These are phyloP conservation scores for Paramyrothecium roridum DNA, from an alignment of 2,329 filamentous ascomycete species.

Conservation along the genomic window DNA sequence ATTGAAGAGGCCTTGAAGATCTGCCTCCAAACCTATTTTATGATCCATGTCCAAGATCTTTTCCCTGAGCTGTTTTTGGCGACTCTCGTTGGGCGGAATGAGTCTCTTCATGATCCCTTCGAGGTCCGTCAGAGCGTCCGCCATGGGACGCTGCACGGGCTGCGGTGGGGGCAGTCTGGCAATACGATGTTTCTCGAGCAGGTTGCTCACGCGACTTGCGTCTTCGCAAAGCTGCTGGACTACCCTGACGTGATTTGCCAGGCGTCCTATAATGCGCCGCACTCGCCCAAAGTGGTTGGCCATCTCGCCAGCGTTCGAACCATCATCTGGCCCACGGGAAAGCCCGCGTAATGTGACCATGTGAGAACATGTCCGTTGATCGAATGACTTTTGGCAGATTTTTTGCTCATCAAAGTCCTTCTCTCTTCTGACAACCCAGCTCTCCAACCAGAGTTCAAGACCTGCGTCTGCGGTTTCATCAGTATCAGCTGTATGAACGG, in stretches of 20 bases:
- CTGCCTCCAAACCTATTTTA: conserved; percentile 1
- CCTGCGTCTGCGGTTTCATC: conserved; percentile 9
- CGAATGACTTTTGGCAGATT: conserved; percentile 11
- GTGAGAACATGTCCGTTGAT: conserved; percentile 10
- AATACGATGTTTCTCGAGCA: conserved; percentile 28
- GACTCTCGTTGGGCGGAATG: conserved; percentile 10
- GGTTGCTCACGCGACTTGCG: conserved; percentile 17
- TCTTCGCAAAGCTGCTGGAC: conserved; percentile 32
- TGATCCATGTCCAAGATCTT: not conserved
- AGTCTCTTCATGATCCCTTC: conserved; percentile 28
- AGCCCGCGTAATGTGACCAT: conserved; percentile 10
- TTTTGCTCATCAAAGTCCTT: not conserved
- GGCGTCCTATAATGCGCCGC: conserved; percentile 39
- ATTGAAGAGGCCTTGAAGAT: conserved; percentile 8
- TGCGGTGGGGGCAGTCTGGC: conserved; percentile 9
- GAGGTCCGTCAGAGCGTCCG: conserved; percentile 24
- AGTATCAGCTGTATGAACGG: not conserved
- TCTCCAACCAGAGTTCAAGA: not conserved
- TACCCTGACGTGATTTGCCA: conserved; percentile 39
- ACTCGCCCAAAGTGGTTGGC: conserved; percentile 20
- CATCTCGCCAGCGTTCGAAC: not conserved
- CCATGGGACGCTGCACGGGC: conserved; percentile 13
- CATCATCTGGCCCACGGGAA: conserved; percentile 6
- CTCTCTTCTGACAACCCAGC: not conserved
- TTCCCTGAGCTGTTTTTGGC: not conserved